Conservation (phyloP, 768 basidiomycete species). For the Saitozyma podzolica region DNA sequence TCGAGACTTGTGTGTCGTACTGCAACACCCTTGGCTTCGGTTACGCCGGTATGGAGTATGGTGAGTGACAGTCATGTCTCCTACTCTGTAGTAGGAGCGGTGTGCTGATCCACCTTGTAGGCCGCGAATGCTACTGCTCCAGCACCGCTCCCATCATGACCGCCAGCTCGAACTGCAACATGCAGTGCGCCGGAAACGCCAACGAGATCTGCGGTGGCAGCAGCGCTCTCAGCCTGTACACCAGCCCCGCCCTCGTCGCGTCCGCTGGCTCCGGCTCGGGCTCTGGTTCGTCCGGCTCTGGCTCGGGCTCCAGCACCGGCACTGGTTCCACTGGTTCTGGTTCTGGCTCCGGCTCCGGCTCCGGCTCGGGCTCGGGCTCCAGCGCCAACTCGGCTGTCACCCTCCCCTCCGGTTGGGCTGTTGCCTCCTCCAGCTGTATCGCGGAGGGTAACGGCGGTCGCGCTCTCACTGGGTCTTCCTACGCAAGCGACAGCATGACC, state of each 20-base stretch:
- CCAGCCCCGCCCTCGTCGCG: conserved; percentile 12
- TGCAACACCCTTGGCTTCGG: conserved; percentile 14
- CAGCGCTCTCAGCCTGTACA: conserved; percentile 26
- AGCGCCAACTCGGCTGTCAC: conserved; percentile 9
- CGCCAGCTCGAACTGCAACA: conserved; percentile 23
- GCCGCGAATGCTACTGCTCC: no score
- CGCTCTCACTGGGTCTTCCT: conserved; percentile 34
- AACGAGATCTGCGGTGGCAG: conserved; percentile 18
- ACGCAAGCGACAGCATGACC: conserved; percentile 32
- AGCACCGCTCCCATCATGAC: no score
- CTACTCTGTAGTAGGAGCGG: no score
- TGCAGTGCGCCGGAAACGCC: conserved; percentile 43
- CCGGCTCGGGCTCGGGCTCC: conserved; percentile 24
- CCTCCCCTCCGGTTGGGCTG: conserved; percentile 23
- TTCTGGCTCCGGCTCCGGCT: conserved; percentile 54
- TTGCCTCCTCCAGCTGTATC: conserved; percentile 20
- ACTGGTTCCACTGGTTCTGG: conserved; percentile 62
- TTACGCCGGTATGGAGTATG: conserved; percentile 16
- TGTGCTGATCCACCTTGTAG: no score
- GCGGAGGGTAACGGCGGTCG: conserved; percentile 32
- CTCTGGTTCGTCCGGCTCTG: neutral
- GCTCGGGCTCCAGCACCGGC: conserved; percentile 3
- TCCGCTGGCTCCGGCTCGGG: conserved; percentile 4
- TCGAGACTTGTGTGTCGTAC: conserved; percentile 14
- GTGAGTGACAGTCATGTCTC: no score